Conservation (phyloP, 352 stramenopile genomes). For the Thalassiosira livingstoniorum region DNA sequence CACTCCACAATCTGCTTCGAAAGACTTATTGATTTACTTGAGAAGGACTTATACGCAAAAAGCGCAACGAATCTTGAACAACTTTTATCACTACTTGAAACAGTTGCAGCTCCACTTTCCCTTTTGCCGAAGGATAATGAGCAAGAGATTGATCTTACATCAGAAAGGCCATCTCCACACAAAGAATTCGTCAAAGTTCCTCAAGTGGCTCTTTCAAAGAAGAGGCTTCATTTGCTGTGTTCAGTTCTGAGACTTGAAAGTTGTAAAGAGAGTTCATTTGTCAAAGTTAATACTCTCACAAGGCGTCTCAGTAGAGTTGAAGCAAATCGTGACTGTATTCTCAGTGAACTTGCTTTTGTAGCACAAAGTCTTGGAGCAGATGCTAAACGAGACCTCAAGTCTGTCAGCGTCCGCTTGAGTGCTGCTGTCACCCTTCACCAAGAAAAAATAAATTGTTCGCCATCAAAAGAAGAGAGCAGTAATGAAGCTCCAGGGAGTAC, state of each 20-base stretch:
- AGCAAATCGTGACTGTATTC: conserved; percentile 75
- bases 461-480: too few relatives aligned
- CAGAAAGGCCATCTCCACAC: conserved; percentile 47
- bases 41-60: conserved; percentile 87
- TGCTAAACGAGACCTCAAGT: conserved; percentile 82
- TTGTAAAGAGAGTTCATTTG: conserved; percentile 82
- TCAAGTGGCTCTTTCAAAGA: conserved; percentile 71
- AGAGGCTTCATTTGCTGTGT: conserved; percentile 79
- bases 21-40: conserved; percentile 90
- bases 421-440: conserved; percentile 47
- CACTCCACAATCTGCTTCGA: conserved; percentile 56
- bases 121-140: conserved; percentile 82
- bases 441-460: conserved; percentile 36
- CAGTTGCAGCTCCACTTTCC: conserved; percentile 89
- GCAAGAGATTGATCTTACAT: conserved; percentile 70
- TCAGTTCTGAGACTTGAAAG: conserved; percentile 79
- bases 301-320: conserved; percentile 80
- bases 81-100: conserved; percentile 91
- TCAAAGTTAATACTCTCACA: conserved; percentile 82
- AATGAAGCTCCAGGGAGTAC: too few relatives aligned
- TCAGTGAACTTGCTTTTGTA: conserved; percentile 82
- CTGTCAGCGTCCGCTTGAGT: conserved; percentile 76
- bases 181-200: conserved; percentile 84
- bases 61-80: conserved; percentile 93
- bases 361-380: conserved; percentile 78